Evolutionary conservation across 192 early-diverging fungal genomes (phyloP), one percentile per base, ranked within the genome.

Genomic region (Gryganskiella cystojenkinii): DNA sequence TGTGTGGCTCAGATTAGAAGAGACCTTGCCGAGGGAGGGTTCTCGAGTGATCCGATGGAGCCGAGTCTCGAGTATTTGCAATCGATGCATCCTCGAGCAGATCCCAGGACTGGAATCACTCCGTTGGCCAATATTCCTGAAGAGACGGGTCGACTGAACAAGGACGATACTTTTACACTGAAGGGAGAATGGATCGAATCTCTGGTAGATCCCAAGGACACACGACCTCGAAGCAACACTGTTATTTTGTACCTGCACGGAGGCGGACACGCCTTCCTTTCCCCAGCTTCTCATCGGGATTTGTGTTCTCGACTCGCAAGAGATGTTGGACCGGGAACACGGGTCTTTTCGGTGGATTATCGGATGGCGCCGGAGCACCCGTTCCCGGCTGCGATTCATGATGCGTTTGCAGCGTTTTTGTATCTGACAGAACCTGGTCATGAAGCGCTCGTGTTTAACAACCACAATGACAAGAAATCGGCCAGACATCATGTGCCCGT

Each of bases 371-470:
- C 96, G 0, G 89, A 93, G 62, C 70, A 89, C 31, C 86, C 90
- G 14, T 97, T 94, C 70, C 96, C 96, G 1, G 81, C 89, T 53
- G 94, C 93, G 22, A 81, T 98, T 6, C 87, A 92, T 45, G 96
- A 98, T 83, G 89, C 90, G 34, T 79, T 95, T 24, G 85, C 90
- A 22, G 89, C 92, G 0, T 96, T 94, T 72, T 52, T 87, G 28
- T 89, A 86, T 42, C 80, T 96, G 31, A 79, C 90, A 15, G 63
- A 85, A 19, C 86, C 84, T 28, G 71, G 24, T 33, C 81, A 74
- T 55, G 60, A 31, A 72, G 86, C n/a, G 80, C 85, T 40, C 5
- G 37, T 63, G 11, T 63, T 27, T 67, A 83, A 71, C 20, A 47
- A 63, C 70, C 84, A 71, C 20, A 47, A 63, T 28, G 33, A 56